Percentiles rank a stretch among this genome's conserved stretches.
These are phyloP conservation scores for Corrigiola litoralis DNA, from an alignment of 179 eudicot genomes.

Conservation along the genomic window DNA sequence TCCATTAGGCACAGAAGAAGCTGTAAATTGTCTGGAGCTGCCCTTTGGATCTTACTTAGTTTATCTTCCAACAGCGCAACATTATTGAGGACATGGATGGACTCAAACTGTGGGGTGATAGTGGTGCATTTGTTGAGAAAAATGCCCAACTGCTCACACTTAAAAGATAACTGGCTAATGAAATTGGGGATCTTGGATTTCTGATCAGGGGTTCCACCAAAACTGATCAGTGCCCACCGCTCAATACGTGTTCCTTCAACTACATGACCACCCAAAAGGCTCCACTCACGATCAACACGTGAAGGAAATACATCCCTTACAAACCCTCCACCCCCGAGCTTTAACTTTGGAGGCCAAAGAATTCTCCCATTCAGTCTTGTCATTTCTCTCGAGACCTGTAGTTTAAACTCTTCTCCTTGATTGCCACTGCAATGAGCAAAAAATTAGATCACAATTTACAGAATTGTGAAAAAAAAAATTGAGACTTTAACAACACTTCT, in stretches of 20 bases:
- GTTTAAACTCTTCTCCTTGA: conserved; percentile 67
- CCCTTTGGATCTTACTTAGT: conserved; percentile 49
- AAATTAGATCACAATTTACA: background rate
- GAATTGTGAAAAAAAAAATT: background rate
- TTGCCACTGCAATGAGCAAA: conserved; percentile 50
- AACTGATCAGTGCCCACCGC: conserved; percentile 83
- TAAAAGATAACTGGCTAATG: conserved; percentile 56
- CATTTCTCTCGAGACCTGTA: conserved; percentile 70
- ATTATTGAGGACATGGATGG: conserved; percentile 73
- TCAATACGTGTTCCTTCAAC: conserved; percentile 71
- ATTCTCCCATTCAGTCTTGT: conserved; percentile 74
- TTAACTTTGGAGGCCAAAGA: conserved; percentile 81
- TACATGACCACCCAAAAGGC: conserved; percentile 80
- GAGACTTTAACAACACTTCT: background rate
- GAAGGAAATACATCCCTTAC: conserved; percentile 58
- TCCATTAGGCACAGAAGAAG: conserved; percentile 86
- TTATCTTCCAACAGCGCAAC: conserved; percentile 57
- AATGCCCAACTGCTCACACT: conserved; percentile 82
- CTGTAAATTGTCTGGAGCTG: conserved; percentile 58
- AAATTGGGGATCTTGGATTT: conserved; percentile 58
- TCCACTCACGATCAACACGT: conserved; percentile 83
- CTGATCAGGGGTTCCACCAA: conserved; percentile 69
- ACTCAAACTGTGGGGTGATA: conserved; percentile 63
- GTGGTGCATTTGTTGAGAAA: conserved; percentile 53
- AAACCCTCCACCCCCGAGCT: conserved; percentile 67